Conservation (phyloP, 2,329 filamentous ascomycete genomes). For the Clonostachys byssicola region DNA sequence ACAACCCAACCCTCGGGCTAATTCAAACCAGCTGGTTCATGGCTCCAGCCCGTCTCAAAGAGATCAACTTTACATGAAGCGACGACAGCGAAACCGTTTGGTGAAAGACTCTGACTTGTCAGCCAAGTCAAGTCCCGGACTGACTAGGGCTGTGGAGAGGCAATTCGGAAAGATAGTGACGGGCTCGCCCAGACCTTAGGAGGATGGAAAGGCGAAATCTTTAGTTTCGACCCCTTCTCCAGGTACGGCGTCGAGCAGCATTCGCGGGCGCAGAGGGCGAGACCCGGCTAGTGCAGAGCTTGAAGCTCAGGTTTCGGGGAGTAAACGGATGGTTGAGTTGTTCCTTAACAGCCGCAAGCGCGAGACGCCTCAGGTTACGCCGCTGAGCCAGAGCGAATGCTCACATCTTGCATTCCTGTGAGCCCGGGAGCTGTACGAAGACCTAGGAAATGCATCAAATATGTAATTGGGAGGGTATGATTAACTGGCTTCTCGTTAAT, state of each 20-base stretch:
- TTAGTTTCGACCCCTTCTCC: no score
- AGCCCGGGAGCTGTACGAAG: neutral
- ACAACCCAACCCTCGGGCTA: no score
- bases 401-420: conserved; percentile 24
- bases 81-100: conserved; percentile 4
- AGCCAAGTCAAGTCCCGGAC: conserved; percentile 20
- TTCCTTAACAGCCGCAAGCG: conserved; percentile 46
- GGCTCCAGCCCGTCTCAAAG: no score
- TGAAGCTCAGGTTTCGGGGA: conserved; percentile 28
- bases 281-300: conserved; percentile 2
- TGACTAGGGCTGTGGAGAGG: conserved; percentile 6
- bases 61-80: neutral
- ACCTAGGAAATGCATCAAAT: no score
- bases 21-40: no score
- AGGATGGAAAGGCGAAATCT: no score
- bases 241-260: neutral
- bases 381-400: conserved; percentile 13
- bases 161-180: conserved; percentile 6
- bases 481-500: no score
- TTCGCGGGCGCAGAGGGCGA: conserved; percentile 11
- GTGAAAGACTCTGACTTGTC: conserved; percentile 11
- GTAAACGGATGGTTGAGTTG: conserved; percentile 48
- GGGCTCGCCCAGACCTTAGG: no score
- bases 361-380: conserved; percentile 27
- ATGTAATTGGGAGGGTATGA: no score